Base-by-base conservation (phyloP, 805 yeast genomes). In the Saccharomyces mikatae region DNA sequence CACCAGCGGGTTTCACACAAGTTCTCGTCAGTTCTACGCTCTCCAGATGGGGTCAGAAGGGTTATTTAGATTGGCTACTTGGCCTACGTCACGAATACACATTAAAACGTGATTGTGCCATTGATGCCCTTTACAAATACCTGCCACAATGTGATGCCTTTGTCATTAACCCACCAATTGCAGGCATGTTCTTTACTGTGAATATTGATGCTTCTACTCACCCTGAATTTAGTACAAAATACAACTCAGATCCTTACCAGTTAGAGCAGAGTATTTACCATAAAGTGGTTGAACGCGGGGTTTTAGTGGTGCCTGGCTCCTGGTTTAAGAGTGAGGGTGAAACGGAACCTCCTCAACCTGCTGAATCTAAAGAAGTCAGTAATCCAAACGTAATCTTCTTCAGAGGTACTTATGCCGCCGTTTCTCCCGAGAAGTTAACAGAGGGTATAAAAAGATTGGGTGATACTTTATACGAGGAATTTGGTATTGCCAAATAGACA, bases 361-460 rank as follows among this genome's bases (percentile, higher is more conserved):
- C 66, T 27, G 74, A 76, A 52, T 76, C 75, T 41, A 65, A 62
- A 28, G 72, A 74, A 52, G 68, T 75, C n/a, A 71, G 63, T 50
- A 72, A 71, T 51, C 76, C 79, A 52, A 75, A 77, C 57, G 66
- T 68, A 49, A 70, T 86, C 59, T 87, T 87, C 75, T 87, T 85
- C 74, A 85, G 95, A 80, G 95, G 95, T 60, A 87, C 95, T 30
- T 87, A 86, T 61, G 95, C 94, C 52, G 94, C 95, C 51, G 92
- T 87, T 47, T 84, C 89, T 27, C 76, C 84, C 60, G 89, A 84
- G 54, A 71, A 78, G 57, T 76, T 87, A 60, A 79, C 68, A 52
- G 59, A 63, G 14, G 94, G 94, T 61, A 67, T 87, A 58, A 79
- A 81, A 66, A 82, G 85, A 70, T 82, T 86, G 59, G 88, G 89